A percentile compares a stretch with the other conserved stretches of the same genome.
Evolutionary conservation across 2,329 filamentous ascomycete species (phyloP).

Genomic region (Aspergillus sp.): DNA sequence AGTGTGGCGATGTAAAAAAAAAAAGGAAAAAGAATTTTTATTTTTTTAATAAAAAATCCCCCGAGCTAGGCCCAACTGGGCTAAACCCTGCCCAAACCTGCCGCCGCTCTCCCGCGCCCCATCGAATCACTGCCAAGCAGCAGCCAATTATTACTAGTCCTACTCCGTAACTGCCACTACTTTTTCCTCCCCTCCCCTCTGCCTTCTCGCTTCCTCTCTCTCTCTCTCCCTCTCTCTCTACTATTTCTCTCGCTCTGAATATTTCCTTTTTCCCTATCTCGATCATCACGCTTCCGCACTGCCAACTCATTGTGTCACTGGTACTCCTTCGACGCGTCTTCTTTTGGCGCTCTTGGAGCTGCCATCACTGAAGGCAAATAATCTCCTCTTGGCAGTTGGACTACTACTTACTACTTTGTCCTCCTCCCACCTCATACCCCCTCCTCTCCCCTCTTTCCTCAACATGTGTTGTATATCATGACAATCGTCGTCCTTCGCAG

Average conservation of each 20-base stretch:
- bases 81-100: no score
- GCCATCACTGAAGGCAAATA: constrained; percentile 21
- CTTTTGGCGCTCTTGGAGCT: constrained; percentile 24
- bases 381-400: constrained; percentile 20
- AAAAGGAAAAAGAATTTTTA: no score
- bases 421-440: constrained; percentile 3
- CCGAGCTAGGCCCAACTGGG: no score
- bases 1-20: no score
- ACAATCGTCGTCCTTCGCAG: constrained; percentile 33
- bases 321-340: constrained; percentile 20
- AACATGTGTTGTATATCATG: constrained; percentile 39
- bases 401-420: background rate
- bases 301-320: constrained; percentile 19
- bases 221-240: constrained; percentile 6
- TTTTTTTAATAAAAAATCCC: no score
- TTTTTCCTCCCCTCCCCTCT: background rate
- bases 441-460: constrained; percentile 13
- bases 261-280: constrained; percentile 2
- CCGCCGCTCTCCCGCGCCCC: no score
- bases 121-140: no score
- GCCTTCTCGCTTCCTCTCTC: background rate
- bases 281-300: constrained; percentile 12
- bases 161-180: background rate
- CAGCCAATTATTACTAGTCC: no score
- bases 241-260: background rate